A percentile compares a stretch with the other conserved stretches of the same genome.
phyloP scores from a whole-genome alignment of 2,329 filamentous ascomycete genomes.

The Diplodia scrobiculata region DNA sequence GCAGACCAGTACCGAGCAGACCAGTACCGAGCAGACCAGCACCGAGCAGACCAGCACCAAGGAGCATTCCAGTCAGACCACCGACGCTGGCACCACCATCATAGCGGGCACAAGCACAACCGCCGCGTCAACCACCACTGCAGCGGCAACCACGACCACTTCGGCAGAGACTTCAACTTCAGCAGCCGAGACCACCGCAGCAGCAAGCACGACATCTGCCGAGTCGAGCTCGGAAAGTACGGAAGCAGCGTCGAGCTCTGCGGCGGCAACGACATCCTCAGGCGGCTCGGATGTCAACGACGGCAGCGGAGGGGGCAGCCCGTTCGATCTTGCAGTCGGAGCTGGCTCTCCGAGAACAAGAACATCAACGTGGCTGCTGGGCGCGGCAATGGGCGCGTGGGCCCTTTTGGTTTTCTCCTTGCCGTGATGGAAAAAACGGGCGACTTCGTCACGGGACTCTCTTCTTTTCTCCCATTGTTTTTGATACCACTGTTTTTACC shows the following conservation, averaged over 20 bases:
- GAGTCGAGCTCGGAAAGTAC: slow-evolving; percentile 31
- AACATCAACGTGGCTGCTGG: slow-evolving; percentile 13
- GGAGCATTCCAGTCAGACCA: slow-evolving; percentile 30
- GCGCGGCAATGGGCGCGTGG: slow-evolving; percentile 1
- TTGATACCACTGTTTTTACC: slow-evolving; percentile 27
- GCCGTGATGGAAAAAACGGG: not conserved
- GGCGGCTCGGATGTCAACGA: slow-evolving; percentile 37
- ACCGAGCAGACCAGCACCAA: slow-evolving; percentile 26
- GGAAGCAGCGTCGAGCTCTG: slow-evolving; percentile 11
- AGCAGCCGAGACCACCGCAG: slow-evolving; percentile 31
- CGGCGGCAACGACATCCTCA: slow-evolving; percentile 31
- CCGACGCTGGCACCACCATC: slow-evolving; percentile 30
- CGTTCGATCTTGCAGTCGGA: slow-evolving; percentile 45
- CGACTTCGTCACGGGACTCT: not conserved
- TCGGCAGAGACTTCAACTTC: slow-evolving; percentile 4
- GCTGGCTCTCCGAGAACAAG: not conserved
- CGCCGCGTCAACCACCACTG: slow-evolving; percentile 25
- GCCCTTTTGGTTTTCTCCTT: not conserved
- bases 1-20: slow-evolving; percentile 28
- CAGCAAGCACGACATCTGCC: slow-evolving; percentile 16
- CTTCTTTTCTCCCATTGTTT: slow-evolving; percentile 14
- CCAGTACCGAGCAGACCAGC: too few species aligned
- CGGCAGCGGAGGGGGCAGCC: slow-evolving; percentile 49
- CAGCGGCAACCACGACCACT: slow-evolving; percentile 4
- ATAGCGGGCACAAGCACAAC: slow-evolving; percentile 32